Conservation (phyloP, 176 grass and related monocot genomes). For the Oropetium thomaeum region DNA sequence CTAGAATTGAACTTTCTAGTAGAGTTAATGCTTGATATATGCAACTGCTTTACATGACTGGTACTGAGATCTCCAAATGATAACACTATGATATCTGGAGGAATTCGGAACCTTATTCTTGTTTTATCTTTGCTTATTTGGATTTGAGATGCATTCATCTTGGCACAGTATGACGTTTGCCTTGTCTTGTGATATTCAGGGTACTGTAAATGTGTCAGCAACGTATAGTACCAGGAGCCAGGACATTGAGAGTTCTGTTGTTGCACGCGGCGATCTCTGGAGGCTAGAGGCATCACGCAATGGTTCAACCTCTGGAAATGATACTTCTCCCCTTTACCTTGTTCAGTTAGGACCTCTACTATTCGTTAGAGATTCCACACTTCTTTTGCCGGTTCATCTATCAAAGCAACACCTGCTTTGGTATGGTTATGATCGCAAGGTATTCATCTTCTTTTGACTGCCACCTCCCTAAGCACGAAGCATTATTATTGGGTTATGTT, state of each 20-base stretch:
- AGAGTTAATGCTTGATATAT: neutral
- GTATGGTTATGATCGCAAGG: constrained; percentile 99
- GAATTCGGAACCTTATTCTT: neutral
- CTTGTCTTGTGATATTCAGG: constrained; percentile 51
- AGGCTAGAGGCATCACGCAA: constrained; percentile 84
- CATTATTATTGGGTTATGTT: neutral
- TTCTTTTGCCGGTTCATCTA: constrained; percentile 93
- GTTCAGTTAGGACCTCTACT: constrained; percentile 88
- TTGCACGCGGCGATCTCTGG: constrained; percentile 89
- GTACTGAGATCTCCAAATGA: neutral
- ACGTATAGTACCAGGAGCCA: constrained; percentile 70
- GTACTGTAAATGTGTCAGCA: constrained; percentile 74
- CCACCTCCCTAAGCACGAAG: neutral
- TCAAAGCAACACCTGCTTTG: constrained; percentile 96
- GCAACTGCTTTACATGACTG: neutral
- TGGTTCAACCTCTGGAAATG: constrained; percentile 64
- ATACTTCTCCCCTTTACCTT: constrained; percentile 80
- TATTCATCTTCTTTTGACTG: constrained; percentile 32
- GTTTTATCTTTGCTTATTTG: neutral
- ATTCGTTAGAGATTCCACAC: constrained; percentile 89
- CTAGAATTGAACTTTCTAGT: neutral
- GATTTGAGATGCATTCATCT: neutral
- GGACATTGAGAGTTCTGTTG: constrained; percentile 79
- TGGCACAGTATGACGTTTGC: neutral
- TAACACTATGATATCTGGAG: neutral